Conservation (phyloP, 176 grass and related monocot species). For the Oryza meyeriana region DNA sequence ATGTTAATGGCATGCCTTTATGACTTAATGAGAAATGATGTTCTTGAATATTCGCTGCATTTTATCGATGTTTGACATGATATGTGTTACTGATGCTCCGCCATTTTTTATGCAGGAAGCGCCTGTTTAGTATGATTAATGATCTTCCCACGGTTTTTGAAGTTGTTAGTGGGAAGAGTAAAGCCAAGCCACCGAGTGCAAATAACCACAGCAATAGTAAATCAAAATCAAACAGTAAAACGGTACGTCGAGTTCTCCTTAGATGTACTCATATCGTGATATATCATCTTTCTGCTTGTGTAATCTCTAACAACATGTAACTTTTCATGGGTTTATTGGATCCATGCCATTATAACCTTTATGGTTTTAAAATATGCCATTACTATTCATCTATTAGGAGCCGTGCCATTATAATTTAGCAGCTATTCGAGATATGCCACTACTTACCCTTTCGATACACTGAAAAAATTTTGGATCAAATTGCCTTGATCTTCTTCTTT, state of each 20-base stretch:
- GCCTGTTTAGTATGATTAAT: slow-evolving; percentile 88
- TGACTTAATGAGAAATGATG: not conserved
- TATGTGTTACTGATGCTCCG: not conserved
- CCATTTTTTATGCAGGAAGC: slow-evolving; percentile 56
- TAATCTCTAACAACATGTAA: not conserved
- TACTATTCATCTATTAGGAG: too few species aligned
- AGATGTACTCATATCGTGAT: not conserved
- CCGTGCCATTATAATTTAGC: too few species aligned
- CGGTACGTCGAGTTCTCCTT: slow-evolving; percentile 43
- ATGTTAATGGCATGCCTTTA: not conserved
- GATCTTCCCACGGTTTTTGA: slow-evolving; percentile 83
- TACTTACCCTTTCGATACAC: too few species aligned
- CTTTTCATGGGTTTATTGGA: too few species aligned
- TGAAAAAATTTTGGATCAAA: too few species aligned
- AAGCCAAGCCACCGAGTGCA: slow-evolving; percentile 43
- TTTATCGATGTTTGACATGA: not conserved
- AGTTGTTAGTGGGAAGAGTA: slow-evolving; percentile 75
- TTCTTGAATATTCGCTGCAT: not conserved
- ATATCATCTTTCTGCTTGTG: not conserved
- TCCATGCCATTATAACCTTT: too few species aligned
- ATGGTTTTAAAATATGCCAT: too few species aligned
- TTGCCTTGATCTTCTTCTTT: too few species aligned
- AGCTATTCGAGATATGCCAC: too few species aligned
- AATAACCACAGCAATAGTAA: slow-evolving; percentile 76
- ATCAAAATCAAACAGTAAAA: slow-evolving; percentile 73